A percentile compares a stretch with the other conserved stretches of the same genome.
phyloP scores from a whole-genome alignment of 768 basidiomycete genomes.

The Boletellus ananiceps region DNA sequence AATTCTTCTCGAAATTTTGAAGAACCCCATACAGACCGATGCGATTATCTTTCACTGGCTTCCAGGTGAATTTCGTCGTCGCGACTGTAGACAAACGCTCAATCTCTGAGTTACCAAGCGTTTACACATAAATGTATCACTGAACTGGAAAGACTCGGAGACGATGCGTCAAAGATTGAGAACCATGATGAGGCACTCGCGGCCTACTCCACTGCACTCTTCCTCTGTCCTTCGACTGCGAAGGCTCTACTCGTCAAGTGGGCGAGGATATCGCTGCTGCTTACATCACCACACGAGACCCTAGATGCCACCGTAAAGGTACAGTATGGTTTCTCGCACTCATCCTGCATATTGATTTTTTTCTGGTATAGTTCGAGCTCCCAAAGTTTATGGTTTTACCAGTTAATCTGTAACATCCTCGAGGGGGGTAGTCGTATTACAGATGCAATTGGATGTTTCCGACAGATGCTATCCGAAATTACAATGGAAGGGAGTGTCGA shows the following conservation, averaged over 20 bases:
- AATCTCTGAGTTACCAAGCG: neutral
- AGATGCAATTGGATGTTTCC: neutral
- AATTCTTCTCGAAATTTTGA: neutral
- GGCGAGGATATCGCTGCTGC: neutral
- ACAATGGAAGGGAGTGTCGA: neutral
- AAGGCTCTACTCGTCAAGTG: neutral
- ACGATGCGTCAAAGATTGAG: neutral
- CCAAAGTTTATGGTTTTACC: neutral
- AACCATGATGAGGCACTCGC: neutral
- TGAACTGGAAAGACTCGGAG: neutral
- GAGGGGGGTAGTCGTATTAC: neutral
- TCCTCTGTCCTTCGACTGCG: neutral
- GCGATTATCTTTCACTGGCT: neutral
- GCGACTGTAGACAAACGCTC: neutral
- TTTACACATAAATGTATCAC: neutral
- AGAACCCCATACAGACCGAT: neutral
- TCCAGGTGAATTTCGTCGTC: neutral
- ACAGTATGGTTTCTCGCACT: neutral
- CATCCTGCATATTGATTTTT: too few species aligned
- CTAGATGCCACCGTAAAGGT: neutral
- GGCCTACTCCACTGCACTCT: neutral
- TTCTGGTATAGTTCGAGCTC: constrained; percentile 1
- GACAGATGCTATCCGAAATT: neutral
- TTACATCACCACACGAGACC: neutral
- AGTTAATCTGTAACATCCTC: neutral